Conservation (phyloP, 306 rosid genomes). For the Vicia sativa region DNA sequence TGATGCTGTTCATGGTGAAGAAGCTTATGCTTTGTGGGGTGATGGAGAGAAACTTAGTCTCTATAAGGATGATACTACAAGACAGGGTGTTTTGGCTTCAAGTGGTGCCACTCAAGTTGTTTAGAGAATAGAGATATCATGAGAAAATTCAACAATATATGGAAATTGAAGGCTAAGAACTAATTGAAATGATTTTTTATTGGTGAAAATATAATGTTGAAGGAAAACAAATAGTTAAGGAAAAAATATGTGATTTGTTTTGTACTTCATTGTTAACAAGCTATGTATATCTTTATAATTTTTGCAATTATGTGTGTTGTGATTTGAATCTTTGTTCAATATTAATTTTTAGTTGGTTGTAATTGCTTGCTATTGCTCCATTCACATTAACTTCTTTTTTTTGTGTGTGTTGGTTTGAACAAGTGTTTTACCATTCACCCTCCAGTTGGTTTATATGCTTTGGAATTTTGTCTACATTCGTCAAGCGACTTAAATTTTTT, state of each 20-base stretch:
- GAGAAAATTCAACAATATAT: not conserved
- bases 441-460: no score
- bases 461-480: no score
- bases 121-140: slow-evolving; percentile 12
- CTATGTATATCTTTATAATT: no score
- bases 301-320: no score
- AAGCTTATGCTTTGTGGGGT: slow-evolving; percentile 68
- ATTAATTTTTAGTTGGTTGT: no score
- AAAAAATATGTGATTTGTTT: not conserved
- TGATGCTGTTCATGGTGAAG: slow-evolving; percentile 67
- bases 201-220: not conserved
- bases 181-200: not conserved
- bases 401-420: no score
- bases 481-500: no score
- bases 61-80: slow-evolving; percentile 44
- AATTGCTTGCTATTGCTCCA: no score
- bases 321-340: no score
- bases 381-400: no score
- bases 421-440: no score
- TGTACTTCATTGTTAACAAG: not conserved
- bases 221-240: not conserved
- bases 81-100: slow-evolving; percentile 27
- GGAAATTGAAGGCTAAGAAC: not conserved
- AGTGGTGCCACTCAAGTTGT: slow-evolving; percentile 51
- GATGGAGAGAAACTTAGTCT: slow-evolving; percentile 57